Base-by-base conservation (phyloP, 2,329 filamentous ascomycete species). In the Trichoderma semiorbis region DNA sequence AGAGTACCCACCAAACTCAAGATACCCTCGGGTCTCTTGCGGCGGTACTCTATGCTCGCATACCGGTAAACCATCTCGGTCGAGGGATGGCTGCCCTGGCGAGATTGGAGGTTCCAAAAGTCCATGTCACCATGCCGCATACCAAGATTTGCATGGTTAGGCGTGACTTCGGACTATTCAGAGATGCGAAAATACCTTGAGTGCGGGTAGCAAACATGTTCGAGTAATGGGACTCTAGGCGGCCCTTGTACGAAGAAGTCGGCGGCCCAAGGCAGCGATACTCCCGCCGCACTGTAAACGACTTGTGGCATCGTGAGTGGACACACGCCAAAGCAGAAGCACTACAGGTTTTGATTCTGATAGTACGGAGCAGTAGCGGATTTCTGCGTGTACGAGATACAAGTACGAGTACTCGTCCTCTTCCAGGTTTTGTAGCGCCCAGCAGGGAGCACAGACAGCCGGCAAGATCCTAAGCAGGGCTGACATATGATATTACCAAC, bases 1-100 rank as follows among this genome's bases (percentile, higher is more conserved):
- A 60, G 12, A 55, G 67, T 70, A 55, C 24, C 47, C 60, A 55
- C 60, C 32, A 63, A 21, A 55, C 39, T 36, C 57, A 21, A 30
- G 43, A 62, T 55, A 63, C 67, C n/a, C 7, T 63, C 67, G 57
- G 65, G 65, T 58, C 55, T 60, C 55, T 58, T 39, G 65, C 55
- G 65, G 65, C 65, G 65, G 55, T 69, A 69, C 55, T 60, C 53
- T 60, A 26, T 43, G 36, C 53, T 34, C 53, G 58, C 65, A 69
- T 69, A 69, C 65, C 65, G 26, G 65, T 26, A 60, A 50, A 47
- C 21, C 47, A 53, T 53, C 47, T 53, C 11, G 21, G 47, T 53
- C 53, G 63, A 32, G 63, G 28, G 61, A 18, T 55, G 47, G n/a
- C 47, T 55, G n/a, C 47, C 53, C 34, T 55, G 47, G 63, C 63